Evolutionary conservation across 2,329 filamentous ascomycete genomes (phyloP).

Genomic region (Sporothrix inflata): DNA sequence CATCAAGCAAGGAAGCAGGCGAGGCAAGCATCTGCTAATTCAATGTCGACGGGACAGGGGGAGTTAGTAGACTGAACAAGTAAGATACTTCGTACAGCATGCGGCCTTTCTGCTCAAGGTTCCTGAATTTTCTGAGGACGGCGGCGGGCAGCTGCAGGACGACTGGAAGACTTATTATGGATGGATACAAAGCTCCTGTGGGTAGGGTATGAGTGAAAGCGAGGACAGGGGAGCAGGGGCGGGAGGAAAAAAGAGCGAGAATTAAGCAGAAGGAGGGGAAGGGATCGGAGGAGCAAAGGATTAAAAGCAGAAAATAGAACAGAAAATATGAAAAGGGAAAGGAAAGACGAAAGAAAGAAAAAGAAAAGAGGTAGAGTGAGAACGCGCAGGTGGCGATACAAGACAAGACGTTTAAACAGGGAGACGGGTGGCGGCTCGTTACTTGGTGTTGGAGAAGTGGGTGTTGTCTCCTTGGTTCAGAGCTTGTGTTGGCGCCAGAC

Average conservation of each 20-base stretch:
- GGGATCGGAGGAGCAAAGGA: background rate
- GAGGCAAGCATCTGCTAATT: conserved; percentile 40
- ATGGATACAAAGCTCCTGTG: background rate
- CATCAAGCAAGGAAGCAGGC: conserved; percentile 13
- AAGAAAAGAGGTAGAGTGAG: background rate
- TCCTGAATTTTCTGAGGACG: conserved; percentile 39
- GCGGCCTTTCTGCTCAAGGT: conserved; percentile 45
- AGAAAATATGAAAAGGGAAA: conserved; percentile 2
- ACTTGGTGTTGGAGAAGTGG: conserved; percentile 30
- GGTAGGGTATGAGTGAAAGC: conserved; percentile 1
- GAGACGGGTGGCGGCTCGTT: conserved; percentile 33
- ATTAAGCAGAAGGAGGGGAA: conserved; percentile 25
- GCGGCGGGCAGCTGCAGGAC: conserved; percentile 53
- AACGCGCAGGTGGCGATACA: conserved; percentile 30
- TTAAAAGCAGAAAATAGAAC: background rate
- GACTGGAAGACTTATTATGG: conserved; percentile 32
- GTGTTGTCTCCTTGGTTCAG: conserved; percentile 24
- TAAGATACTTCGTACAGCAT: conserved; percentile 56
- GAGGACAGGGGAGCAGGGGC: background rate
- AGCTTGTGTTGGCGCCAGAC: conserved; percentile 23
- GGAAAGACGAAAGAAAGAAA: background rate
- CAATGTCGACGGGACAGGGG: conserved; percentile 38
- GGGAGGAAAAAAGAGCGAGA: background rate
- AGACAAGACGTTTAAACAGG: conserved; percentile 33
- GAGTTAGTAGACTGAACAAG: conserved; percentile 44